Percentiles rank a stretch among this genome's conserved stretches.
Conservation (phyloP, 2,329 filamentous ascomycete species). For the Pseudocercospora crystallina region DNA sequence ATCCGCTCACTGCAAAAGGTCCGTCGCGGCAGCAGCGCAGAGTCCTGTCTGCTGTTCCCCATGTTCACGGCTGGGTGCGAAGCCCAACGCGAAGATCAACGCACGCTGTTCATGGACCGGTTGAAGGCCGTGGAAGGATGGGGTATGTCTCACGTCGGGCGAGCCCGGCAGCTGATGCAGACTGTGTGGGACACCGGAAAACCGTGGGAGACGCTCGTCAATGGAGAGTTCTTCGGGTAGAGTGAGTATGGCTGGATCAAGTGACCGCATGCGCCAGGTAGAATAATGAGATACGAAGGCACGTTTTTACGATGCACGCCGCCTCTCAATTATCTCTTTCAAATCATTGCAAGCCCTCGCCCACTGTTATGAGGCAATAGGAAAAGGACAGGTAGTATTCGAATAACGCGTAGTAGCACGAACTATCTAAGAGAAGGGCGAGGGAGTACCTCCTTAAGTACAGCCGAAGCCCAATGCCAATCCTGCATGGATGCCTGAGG, state of each 20-base stretch:
- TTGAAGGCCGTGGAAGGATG: conserved; percentile 68
- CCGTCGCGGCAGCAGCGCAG: conserved; percentile 65
- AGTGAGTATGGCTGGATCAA: too few relatives aligned
- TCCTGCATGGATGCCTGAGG: too few relatives aligned
- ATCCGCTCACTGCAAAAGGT: conserved; percentile 63
- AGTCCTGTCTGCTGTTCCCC: conserved; percentile 74
- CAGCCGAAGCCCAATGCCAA: too few relatives aligned
- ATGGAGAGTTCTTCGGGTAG: conserved; percentile 67
- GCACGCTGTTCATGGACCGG: conserved; percentile 62
- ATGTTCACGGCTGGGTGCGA: conserved; percentile 84
- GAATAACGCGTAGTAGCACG: too few relatives aligned
- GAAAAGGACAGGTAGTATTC: too few relatives aligned
- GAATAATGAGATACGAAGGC: conserved; percentile 29
- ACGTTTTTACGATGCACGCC: too few relatives aligned
- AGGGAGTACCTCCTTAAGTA: too few relatives aligned
- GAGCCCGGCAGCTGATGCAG: conserved; percentile 65
- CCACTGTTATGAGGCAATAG: too few relatives aligned
- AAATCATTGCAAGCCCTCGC: too few relatives aligned
- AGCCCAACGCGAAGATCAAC: conserved; percentile 56
- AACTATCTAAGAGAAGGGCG: too few relatives aligned
- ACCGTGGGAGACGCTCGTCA: conserved; percentile 67
- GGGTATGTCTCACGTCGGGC: conserved; percentile 71
- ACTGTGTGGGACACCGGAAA: conserved; percentile 66
- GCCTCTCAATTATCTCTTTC: too few relatives aligned
- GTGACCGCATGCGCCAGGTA: neutral